A percentile compares a stretch with the other conserved stretches of the same genome.
These are phyloP conservation scores for Lunasporangiospora selenospora DNA, from an alignment of 192 early-diverging fungal genomes.

Conservation along the genomic window DNA sequence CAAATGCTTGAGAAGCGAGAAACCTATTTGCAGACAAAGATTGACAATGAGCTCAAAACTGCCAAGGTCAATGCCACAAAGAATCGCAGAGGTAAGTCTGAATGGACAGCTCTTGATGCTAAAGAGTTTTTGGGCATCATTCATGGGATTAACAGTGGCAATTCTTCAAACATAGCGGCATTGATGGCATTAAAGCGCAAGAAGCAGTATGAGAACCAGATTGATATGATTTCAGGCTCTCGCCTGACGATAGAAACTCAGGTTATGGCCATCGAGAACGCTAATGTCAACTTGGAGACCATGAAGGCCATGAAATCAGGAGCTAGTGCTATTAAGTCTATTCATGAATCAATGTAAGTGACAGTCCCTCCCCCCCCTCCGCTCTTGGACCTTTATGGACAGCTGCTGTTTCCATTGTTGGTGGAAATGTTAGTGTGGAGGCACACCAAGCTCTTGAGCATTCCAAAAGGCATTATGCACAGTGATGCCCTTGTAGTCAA, in stretches of 20 bases:
- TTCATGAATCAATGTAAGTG: conserved; percentile 89
- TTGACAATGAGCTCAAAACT: conserved; percentile 83
- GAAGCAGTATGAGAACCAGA: conserved; percentile 81
- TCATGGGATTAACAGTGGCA: not conserved
- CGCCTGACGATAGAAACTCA: conserved; percentile 94
- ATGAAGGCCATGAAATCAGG: conserved; percentile 95
- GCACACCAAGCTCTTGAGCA: too few species aligned
- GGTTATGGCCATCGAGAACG: conserved; percentile 94
- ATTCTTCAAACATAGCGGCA: conserved; percentile 63
- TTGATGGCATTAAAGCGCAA: conserved; percentile 96
- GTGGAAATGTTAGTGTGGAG: too few species aligned
- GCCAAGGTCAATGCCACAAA: conserved; percentile 92
- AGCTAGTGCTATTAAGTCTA: conserved; percentile 91
- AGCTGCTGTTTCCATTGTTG: too few species aligned
- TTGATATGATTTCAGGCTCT: conserved; percentile 88
- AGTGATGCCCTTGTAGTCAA: too few species aligned
- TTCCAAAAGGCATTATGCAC: too few species aligned
- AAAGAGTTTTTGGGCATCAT: not conserved
- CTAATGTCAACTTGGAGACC: conserved; percentile 94
- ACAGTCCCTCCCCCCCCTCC: too few species aligned
- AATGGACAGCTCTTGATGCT: not conserved
- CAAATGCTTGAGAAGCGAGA: conserved; percentile 97
- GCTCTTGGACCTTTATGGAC: too few species aligned
- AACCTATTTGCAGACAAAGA: conserved; percentile 83
- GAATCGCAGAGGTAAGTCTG: conserved; percentile 82